phyloP scores from a whole-genome alignment of 495 filamentous ascomycete genomes.

The Penicillium taxi region DNA sequence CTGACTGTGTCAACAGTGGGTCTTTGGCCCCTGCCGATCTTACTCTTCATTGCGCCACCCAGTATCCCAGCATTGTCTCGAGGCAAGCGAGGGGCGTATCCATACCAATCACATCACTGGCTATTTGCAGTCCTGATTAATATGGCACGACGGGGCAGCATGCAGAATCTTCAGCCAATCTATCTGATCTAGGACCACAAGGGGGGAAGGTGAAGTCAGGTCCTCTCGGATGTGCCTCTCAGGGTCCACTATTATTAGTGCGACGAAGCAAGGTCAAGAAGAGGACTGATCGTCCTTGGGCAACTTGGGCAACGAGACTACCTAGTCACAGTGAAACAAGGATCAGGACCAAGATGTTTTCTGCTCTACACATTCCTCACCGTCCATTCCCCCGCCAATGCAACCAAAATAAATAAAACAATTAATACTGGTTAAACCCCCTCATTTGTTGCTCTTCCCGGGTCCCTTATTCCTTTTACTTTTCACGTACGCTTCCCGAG shows the following conservation, averaged over 20 bases:
- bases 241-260: slow-evolving; percentile 12
- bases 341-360: background rate
- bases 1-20: slow-evolving; percentile 3
- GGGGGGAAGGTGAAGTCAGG: background rate
- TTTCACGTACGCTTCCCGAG: slow-evolving; percentile 1
- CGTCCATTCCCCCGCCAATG: slow-evolving; percentile 16
- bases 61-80: slow-evolving; percentile 5
- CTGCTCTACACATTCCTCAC: slow-evolving; percentile 11
- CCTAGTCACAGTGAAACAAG: background rate
- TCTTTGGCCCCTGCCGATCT: slow-evolving; percentile 14
- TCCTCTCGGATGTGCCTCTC: slow-evolving; percentile 11
- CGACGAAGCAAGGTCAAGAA: slow-evolving; percentile 11
- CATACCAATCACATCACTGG: slow-evolving; percentile 17
- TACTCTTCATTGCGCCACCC: slow-evolving; percentile 3
- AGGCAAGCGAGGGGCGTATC: slow-evolving; percentile 1
- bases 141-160: background rate
- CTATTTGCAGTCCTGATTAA: background rate
- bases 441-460: slow-evolving; percentile 6
- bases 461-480: slow-evolving; percentile 12
- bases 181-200: background rate
- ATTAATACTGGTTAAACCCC: background rate
- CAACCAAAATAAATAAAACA: slow-evolving; percentile 21
- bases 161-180: background rate
- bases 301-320: background rate
- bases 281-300: background rate